Evolutionary conservation across 345 rosid species (phyloP).

Genomic region (Microcos paniculata): DNA sequence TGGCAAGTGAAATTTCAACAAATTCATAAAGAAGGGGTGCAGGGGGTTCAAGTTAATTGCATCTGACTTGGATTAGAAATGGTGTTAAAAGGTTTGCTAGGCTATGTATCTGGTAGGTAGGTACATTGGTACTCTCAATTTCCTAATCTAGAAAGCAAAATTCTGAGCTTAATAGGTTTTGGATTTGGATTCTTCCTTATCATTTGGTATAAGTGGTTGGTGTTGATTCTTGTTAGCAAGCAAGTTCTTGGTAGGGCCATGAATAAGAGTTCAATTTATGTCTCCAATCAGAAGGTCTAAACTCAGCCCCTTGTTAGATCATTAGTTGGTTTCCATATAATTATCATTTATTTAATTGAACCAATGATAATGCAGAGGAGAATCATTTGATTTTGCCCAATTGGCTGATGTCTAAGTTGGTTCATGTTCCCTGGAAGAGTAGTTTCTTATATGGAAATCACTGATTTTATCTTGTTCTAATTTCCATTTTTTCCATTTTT

Average conservation of each 20-base stretch:
- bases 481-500: too few relatives aligned
- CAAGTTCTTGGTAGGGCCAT: constrained; percentile 19
- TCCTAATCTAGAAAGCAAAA: neutral
- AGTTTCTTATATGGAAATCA: too few relatives aligned
- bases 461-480: too few relatives aligned
- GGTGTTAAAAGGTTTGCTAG: neutral
- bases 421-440: too few relatives aligned
- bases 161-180: neutral
- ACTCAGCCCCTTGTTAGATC: too few relatives aligned
- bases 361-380: too few relatives aligned
- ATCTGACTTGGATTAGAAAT: neutral
- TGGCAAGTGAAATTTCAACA: neutral
- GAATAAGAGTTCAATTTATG: neutral
- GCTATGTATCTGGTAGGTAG: neutral
- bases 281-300: neutral
- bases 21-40: neutral
- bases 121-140: neutral
- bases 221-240: neutral
- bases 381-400: too few relatives aligned
- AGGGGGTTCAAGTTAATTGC: neutral
- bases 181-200: neutral
- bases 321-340: too few relatives aligned
- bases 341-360: too few relatives aligned
- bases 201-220: neutral
- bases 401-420: too few relatives aligned